Conservation (phyloP, 2,329 filamentous ascomycete genomes). For the Cladosporium colombiae region DNA sequence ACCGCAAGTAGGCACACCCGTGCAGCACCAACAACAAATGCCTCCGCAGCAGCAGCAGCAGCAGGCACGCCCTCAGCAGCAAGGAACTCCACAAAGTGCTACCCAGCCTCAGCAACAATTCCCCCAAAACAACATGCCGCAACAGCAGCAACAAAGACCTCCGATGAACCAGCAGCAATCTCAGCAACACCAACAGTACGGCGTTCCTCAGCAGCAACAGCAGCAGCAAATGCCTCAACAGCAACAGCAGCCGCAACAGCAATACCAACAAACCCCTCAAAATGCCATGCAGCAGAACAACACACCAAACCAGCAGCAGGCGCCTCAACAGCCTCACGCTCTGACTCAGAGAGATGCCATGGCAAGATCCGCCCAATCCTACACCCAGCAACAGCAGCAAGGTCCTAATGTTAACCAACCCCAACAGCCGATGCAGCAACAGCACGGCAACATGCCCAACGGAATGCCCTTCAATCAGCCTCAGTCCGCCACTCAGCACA, state of each 20-base stretch:
- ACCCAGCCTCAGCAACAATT: slow-evolving; percentile 18
- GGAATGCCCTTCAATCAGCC: slow-evolving; percentile 25
- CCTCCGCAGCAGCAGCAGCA: slow-evolving; percentile 20
- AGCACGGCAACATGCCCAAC: slow-evolving; percentile 30
- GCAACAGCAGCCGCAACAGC: slow-evolving; percentile 32
- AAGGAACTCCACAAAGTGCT: slow-evolving; percentile 15
- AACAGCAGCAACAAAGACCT: slow-evolving; percentile 22
- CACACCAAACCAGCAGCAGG: slow-evolving; percentile 25
- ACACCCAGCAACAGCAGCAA: slow-evolving; percentile 22
- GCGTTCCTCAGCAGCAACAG: slow-evolving; percentile 24
- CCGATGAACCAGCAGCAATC: slow-evolving; percentile 25
- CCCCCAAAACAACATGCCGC: slow-evolving; percentile 16
- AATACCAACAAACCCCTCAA: slow-evolving; percentile 24
- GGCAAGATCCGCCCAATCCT: slow-evolving; percentile 38
- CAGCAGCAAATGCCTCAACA: slow-evolving; percentile 37
- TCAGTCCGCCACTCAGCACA: slow-evolving; percentile 23
- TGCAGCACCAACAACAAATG: slow-evolving; percentile 20
- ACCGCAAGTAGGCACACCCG: slow-evolving; percentile 13
- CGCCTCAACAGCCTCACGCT: slow-evolving; percentile 32
- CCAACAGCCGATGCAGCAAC: slow-evolving; percentile 24
- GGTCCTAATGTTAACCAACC: slow-evolving; percentile 20
- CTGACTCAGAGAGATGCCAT: slow-evolving; percentile 50
- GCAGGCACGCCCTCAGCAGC: slow-evolving; percentile 22
- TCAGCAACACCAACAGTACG: slow-evolving; percentile 19
- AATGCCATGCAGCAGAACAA: slow-evolving; percentile 22